Percentiles rank a stretch among this genome's conserved stretches.
phyloP scores from a whole-genome alignment of 108 stramenopile genomes.

The Skeletonema costatum region DNA sequence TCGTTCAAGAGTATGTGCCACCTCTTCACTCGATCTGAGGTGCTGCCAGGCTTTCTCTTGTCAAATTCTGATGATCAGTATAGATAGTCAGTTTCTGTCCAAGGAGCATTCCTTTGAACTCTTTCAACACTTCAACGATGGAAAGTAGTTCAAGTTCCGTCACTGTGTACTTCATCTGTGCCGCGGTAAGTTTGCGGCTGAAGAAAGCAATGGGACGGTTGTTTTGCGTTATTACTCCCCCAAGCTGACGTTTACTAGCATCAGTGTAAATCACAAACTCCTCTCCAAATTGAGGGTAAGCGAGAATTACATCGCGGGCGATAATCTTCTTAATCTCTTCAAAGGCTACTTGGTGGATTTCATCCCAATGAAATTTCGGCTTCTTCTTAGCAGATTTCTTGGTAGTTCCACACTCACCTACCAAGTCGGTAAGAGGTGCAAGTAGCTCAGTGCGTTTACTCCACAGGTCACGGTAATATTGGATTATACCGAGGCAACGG shows the following conservation, averaged over 20 bases:
- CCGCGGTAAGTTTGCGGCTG: no score
- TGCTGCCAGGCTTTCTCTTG: conserved; percentile 1
- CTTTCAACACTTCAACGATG: conserved; percentile 59
- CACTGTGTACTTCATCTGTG: conserved; percentile 38
- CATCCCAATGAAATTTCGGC: conserved; percentile 37
- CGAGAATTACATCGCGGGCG: conserved; percentile 31
- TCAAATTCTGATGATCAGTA: conserved; percentile 20
- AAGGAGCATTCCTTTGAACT: conserved; percentile 44
- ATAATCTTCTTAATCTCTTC: conserved; percentile 44
- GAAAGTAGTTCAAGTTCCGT: conserved; percentile 52
- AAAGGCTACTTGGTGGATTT: conserved; percentile 45
- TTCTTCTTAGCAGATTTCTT: neutral
- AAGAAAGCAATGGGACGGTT: no score
- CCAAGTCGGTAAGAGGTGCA: conserved; percentile 46
- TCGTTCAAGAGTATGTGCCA: conserved; percentile 16
- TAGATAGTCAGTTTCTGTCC: conserved; percentile 32
- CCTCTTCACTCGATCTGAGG: neutral
- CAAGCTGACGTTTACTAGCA: no score
- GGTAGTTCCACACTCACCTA: conserved; percentile 15
- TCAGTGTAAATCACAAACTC: no score
- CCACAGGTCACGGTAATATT: conserved; percentile 63
- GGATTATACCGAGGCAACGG: conserved; percentile 22
- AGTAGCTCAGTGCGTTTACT: conserved; percentile 34
- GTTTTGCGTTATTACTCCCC: no score
- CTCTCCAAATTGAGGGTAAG: no score